phyloP scores from a whole-genome alignment of 163 green algal genomes.

The Scenedesmus sp. region DNA sequence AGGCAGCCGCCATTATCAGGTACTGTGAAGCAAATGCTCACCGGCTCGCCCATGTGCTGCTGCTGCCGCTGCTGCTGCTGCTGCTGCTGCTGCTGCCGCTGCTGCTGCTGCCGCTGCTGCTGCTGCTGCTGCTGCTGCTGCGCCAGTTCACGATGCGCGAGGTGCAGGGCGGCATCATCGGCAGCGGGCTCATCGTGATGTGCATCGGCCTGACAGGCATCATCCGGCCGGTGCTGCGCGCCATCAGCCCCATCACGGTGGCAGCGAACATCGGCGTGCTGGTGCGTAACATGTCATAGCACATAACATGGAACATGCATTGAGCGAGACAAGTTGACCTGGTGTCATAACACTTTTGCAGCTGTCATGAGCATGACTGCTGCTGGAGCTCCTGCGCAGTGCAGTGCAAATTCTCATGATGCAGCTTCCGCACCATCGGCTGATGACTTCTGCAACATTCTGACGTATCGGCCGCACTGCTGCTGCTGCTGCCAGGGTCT shows the following conservation, averaged over 20 bases:
- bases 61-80: not conserved
- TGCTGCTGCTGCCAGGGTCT: constrained; percentile 26
- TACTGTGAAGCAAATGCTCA: not conserved
- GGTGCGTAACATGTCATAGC: not conserved
- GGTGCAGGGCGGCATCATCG: constrained; percentile 62
- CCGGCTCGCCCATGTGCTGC: not conserved
- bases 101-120: too few relatives aligned
- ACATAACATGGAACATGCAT: not conserved
- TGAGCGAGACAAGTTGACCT: too few relatives aligned
- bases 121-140: constrained; percentile 23
- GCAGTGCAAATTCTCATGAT: too few relatives aligned
- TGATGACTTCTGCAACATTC: not conserved
- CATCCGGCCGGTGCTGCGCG: constrained; percentile 43
- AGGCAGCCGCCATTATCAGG: too few relatives aligned
- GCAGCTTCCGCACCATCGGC: not conserved
- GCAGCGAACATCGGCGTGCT: constrained; percentile 65
- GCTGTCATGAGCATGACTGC: not conserved
- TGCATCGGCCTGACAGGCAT: constrained; percentile 40
- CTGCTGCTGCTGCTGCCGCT: not conserved
- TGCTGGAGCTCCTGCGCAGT: not conserved
- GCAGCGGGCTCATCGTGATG: constrained; percentile 44
- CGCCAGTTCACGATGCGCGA: constrained; percentile 78
- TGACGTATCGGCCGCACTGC: not conserved
- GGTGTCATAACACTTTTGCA: too few relatives aligned
- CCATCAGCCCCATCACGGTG: constrained; percentile 59